A percentile compares a stretch with the other conserved stretches of the same genome.
phyloP scores from a whole-genome alignment of 306 rosid species.

The Comarum palustre region DNA sequence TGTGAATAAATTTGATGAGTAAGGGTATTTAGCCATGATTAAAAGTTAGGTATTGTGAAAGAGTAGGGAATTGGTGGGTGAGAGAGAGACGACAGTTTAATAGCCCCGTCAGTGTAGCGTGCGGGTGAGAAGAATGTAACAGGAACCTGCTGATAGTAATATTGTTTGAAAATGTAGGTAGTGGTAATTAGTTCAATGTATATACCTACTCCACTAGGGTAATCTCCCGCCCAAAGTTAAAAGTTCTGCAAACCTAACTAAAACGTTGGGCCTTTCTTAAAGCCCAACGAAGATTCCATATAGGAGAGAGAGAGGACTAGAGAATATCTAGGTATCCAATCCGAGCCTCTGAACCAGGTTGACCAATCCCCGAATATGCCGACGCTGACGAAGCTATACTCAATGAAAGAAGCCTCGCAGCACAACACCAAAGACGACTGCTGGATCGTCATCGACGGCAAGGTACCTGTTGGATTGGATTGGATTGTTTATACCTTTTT shows the following conservation, averaged over 20 bases:
- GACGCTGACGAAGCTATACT: constrained; percentile 48
- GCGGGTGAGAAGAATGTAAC: too few relatives aligned
- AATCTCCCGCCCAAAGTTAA: neutral
- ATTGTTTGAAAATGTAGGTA: too few relatives aligned
- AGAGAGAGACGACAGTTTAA: constrained; percentile 8
- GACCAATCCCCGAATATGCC: constrained; percentile 43
- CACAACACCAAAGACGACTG: constrained; percentile 78
- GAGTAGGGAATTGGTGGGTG: constrained; percentile 28
- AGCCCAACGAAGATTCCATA: neutral
- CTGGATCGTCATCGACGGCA: constrained; percentile 80
- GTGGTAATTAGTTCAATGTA: too few relatives aligned
- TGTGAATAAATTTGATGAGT: constrained; percentile 43
- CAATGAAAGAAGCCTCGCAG: constrained; percentile 57
- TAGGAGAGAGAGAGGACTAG: neutral
- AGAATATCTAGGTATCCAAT: constrained; percentile 8
- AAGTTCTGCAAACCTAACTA: too few relatives aligned
- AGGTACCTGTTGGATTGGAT: constrained; percentile 35
- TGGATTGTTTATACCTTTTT: neutral
- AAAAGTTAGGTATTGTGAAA: constrained; percentile 14
- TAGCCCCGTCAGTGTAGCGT: too few relatives aligned
- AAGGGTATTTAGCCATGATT: constrained; percentile 42
- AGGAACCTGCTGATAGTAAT: too few relatives aligned
- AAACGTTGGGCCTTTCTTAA: neutral
- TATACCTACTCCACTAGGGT: neutral
- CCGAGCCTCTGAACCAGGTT: neutral